Evolutionary conservation across 2,329 filamentous ascomycete genomes (phyloP).

Genomic region (Fusarium guadeloupense): DNA sequence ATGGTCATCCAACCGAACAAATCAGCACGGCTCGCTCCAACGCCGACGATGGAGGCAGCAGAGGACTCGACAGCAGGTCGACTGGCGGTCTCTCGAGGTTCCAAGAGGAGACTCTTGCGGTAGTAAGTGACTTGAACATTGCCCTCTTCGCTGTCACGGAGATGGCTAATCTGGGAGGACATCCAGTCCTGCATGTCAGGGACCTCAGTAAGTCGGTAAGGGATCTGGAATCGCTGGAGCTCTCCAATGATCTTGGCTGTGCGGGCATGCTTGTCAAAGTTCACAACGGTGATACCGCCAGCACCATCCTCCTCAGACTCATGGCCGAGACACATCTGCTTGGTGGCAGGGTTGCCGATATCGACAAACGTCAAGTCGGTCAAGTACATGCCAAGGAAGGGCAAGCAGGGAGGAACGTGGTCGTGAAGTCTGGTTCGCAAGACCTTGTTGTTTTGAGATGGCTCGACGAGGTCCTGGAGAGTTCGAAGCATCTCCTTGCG

Average conservation of each 20-base stretch:
- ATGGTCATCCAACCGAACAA: constrained; percentile 59
- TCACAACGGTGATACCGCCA: constrained; percentile 81
- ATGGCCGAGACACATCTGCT: constrained; percentile 66
- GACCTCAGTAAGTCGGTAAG: constrained; percentile 83
- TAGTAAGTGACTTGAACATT: constrained; percentile 74
- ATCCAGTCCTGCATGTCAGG: constrained; percentile 95
- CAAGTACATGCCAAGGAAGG: constrained; percentile 95
- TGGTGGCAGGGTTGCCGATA: constrained; percentile 88
- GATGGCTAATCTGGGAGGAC: constrained; percentile 78
- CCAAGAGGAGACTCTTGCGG: constrained; percentile 83
- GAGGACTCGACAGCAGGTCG: constrained; percentile 48
- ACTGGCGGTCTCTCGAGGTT: constrained; percentile 70
- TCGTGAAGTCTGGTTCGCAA: constrained; percentile 85
- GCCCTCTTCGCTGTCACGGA: constrained; percentile 68
- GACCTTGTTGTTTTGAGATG: constrained; percentile 88
- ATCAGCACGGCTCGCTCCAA: constrained; percentile 50
- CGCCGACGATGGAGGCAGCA: constrained; percentile 44
- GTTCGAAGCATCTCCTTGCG: constrained; percentile 81
- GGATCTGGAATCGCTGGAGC: constrained; percentile 94
- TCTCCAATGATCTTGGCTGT: constrained; percentile 97
- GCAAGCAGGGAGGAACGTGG: constrained; percentile 89
- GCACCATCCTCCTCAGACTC: constrained; percentile 69
- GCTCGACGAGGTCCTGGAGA: constrained; percentile 86
- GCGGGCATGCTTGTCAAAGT: constrained; percentile 96
- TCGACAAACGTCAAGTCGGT: constrained; percentile 97